Base-by-base conservation (phyloP, 495 filamentous ascomycete genomes). In the Hypomontagnella submonticulosa region DNA sequence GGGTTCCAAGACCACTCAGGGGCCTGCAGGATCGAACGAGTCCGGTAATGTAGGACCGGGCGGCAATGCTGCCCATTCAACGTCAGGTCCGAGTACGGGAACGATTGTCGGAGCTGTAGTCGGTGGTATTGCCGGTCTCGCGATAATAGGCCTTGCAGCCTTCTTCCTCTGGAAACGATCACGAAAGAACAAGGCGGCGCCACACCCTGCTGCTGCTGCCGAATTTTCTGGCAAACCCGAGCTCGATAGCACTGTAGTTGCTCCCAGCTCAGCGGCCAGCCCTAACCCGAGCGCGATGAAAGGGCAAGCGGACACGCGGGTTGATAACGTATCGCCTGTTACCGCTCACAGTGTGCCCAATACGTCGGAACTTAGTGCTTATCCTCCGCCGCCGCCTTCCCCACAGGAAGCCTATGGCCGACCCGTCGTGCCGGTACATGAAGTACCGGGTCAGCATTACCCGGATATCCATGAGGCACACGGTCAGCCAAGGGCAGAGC, bases 271-370 rank as follows among this genome's bases (percentile, higher is more conserved):
- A 5, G 57, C 76, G 11, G 61, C 66, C 9, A 77, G 75, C 54
- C 70, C 69, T 8, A 68, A 71, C 47, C 68, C 62, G 4, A 75
- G 70, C 57, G 73, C 60, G 16, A 54, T 75, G 38, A 73, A 75
- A 40, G 47, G 16, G n/a, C 60, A 56, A 43, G 49, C 43, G 3
- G 57, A 57, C 3, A 33, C 56, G 3, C 69, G 73, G 10, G 50
- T 34, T 16, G 69, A 74, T 30, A 79, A 61, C 59, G 69, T 77
- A n/a, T 79, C 79, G 0, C 80, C 80, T 2, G 67, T 75, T 34
- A 79, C 79, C 6, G 72, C 69, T 7, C 61, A 73, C 23, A 65
- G 61, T 8, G 37, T 58, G 12, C 65, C 55, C 9, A 44, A 56
- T 12, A 65, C 59, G 12, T 56, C 74, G 10, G 77, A 80, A 41